phyloP scores from a whole-genome alignment of 2,329 filamentous ascomycete species.

The Harringtonia aguacate region DNA sequence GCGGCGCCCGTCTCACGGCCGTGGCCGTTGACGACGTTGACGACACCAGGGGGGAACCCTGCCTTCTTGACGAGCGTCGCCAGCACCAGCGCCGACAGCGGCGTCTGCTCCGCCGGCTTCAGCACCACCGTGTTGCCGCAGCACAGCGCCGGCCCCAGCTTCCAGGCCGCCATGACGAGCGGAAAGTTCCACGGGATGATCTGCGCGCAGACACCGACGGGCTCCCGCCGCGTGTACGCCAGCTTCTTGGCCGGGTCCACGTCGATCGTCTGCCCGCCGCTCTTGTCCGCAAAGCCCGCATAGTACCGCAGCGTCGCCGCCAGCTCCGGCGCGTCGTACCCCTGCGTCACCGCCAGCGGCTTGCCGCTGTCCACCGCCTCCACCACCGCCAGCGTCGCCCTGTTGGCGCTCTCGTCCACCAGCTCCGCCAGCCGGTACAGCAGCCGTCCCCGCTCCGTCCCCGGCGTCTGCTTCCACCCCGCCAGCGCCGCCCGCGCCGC shows the following conservation, averaged over 20 bases:
- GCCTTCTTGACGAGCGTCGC: conserved; percentile 25
- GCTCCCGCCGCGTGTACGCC: conserved; percentile 16
- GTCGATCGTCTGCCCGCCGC: conserved; percentile 24
- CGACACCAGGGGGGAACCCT: conserved; percentile 29
- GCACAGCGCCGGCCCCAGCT: conserved; percentile 27
- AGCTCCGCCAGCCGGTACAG: conserved; percentile 31
- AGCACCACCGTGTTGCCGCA: conserved; percentile 29
- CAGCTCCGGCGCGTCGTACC: conserved; percentile 24
- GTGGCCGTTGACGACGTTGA: conserved; percentile 28
- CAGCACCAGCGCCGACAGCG: conserved; percentile 16
- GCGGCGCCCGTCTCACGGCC: conserved; percentile 18
- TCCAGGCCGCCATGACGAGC: conserved; percentile 21
- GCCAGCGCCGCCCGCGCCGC: conserved; percentile 63
- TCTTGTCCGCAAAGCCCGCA: conserved; percentile 26
- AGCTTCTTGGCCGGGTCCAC: conserved; percentile 31
- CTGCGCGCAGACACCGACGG: conserved; percentile 16
- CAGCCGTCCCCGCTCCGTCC: conserved; percentile 48
- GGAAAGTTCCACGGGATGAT: conserved; percentile 28
- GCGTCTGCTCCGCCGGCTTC: conserved; percentile 24
- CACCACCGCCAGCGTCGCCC: conserved; percentile 22
- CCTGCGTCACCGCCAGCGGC: conserved; percentile 26
- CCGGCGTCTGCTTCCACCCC: conserved; percentile 63
- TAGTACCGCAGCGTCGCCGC: conserved; percentile 25
- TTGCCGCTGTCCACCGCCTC: conserved; percentile 25
- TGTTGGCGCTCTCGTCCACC: conserved; percentile 21